Percentiles rank a stretch among this genome's conserved stretches.
Evolutionary conservation across 441 rosid genomes (phyloP).

Genomic region (Corymbia calophylla): DNA sequence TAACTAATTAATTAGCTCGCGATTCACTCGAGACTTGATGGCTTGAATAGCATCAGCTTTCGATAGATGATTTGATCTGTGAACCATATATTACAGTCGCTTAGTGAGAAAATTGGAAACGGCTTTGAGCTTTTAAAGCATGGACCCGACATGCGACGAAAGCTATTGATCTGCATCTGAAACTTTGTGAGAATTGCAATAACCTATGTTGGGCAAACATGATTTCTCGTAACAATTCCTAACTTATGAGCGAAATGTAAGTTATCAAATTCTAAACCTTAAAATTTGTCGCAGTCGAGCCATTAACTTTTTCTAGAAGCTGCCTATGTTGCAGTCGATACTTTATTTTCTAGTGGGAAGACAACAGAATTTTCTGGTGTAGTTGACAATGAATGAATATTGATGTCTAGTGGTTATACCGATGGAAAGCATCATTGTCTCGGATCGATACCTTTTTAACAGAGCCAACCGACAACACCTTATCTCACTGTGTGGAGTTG

Average conservation of each 20-base stretch:
- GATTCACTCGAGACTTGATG: background rate
- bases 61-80: background rate
- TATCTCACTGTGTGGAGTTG: background rate
- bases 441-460: background rate
- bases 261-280: background rate
- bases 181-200: background rate
- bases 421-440: background rate
- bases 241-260: background rate
- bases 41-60: background rate
- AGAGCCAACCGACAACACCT: background rate
- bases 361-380: background rate
- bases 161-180: background rate
- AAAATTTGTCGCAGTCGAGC: background rate
- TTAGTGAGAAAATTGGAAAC: background rate
- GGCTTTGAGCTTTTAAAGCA: background rate
- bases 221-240: background rate
- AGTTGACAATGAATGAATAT: background rate
- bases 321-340: background rate
- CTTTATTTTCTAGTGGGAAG: background rate
- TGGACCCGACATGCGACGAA: background rate
- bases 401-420: background rate
- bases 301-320: background rate
- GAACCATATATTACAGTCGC: background rate
- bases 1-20: background rate
- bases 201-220: background rate